phyloP scores from a whole-genome alignment of 1,284 basidiomycete genomes.

The Austropuccinia psidii region DNA sequence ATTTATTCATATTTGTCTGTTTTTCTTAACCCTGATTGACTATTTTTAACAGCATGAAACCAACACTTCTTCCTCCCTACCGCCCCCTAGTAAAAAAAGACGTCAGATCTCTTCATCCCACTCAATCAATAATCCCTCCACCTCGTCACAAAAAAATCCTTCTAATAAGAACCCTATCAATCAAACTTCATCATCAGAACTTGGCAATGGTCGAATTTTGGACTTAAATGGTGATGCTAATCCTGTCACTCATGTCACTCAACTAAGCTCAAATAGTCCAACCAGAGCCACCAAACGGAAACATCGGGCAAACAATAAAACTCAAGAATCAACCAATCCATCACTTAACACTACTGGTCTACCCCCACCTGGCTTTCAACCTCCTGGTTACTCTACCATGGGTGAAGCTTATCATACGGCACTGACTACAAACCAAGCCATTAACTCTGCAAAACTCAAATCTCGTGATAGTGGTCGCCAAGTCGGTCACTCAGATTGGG shows the following conservation, averaged over 20 bases:
- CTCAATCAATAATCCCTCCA: not conserved
- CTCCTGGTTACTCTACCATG: slow-evolving; percentile 20
- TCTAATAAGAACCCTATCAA: not conserved
- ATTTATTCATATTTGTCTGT: no score
- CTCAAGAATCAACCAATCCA: not conserved
- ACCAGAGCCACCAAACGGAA: slow-evolving; percentile 25
- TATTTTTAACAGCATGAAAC: slow-evolving; percentile 12
- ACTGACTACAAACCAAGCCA: slow-evolving; percentile 13
- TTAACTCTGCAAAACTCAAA: not conserved
- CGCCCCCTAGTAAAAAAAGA: not conserved
- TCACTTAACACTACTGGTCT: not conserved
- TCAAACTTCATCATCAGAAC: not conserved
- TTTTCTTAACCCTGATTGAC: not conserved
- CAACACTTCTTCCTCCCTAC: not conserved
- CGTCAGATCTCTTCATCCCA: not conserved
- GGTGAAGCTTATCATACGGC: slow-evolving; percentile 35
- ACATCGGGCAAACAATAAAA: not conserved
- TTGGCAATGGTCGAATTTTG: not conserved
- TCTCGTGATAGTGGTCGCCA: not conserved
- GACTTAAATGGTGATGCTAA: not conserved
- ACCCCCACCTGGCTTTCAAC: slow-evolving; percentile 33
- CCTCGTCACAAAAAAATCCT: not conserved
- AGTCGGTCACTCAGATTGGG: not conserved
- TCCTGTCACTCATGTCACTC: not conserved
- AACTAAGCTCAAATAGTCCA: not conserved